Percentiles rank a stretch among this genome's conserved stretches.
Conservation (phyloP, 805 yeast species). For the Yamadazyma sp. region DNA sequence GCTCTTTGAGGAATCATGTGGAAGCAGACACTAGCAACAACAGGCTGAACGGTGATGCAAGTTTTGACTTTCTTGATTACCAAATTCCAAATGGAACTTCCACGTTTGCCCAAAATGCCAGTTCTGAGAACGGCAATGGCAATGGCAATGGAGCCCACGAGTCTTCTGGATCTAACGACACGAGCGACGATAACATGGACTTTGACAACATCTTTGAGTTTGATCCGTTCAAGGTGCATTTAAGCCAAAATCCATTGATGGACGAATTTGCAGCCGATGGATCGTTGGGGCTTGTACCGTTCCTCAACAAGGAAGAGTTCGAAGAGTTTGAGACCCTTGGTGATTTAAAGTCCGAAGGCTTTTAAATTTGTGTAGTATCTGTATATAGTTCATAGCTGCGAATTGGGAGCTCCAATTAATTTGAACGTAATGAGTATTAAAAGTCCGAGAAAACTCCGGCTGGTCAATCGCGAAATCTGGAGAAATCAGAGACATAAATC, state of each 20-base stretch:
- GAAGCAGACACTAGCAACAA: not conserved
- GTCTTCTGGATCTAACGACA: not conserved
- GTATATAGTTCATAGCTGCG: not conserved
- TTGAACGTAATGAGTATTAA: not conserved
- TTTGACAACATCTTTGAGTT: slow-evolving; percentile 29
- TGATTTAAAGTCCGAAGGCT: slow-evolving; percentile 1
- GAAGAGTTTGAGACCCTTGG: slow-evolving; percentile 5
- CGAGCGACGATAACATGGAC: slow-evolving; percentile 7
- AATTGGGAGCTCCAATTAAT: not conserved
- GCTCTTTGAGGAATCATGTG: not conserved
- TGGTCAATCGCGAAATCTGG: not conserved
- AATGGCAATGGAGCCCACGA: no score
- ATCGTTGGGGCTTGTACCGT: slow-evolving; percentile 71
- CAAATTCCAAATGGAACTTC: not conserved
- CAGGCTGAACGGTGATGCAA: no score
- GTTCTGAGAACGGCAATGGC: not conserved
- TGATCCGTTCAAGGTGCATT: slow-evolving; percentile 38
- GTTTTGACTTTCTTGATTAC: not conserved
- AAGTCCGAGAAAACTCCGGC: slow-evolving; percentile 8
- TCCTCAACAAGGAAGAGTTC: slow-evolving; percentile 31
- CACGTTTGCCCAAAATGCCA: no score
- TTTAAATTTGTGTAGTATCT: no score
- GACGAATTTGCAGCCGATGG: slow-evolving; percentile 79
- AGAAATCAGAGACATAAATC: not conserved
- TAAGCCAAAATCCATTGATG: slow-evolving; percentile 27